Evolutionary conservation across 306 rosid genomes (phyloP), one percentile per base, ranked within the genome.

Genomic region (Lagenaria siceraria): DNA sequence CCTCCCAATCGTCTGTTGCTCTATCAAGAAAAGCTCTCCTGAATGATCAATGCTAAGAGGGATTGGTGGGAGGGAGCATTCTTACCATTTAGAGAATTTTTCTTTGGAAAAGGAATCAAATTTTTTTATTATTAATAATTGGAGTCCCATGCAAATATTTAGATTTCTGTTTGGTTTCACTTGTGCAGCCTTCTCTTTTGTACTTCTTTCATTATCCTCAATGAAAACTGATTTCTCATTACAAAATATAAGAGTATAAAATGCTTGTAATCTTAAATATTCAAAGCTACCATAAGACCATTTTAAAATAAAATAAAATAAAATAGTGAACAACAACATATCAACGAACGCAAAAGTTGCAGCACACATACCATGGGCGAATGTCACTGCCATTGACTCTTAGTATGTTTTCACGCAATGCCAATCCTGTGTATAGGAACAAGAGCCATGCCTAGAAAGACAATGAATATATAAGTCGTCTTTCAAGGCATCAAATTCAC

Each of bases 321-420:
- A 74, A 51, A n/a, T 49, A 22, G 11, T n/a, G 18, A 33, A 51
- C 7, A 49, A 27, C 7, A 72, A 17, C 74, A 66, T 66, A 55
- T 8, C 49, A 74, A 25, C 2, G 66, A 27, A 55, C 10, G 59
- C 54, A 76, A 40, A 24, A 51, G 65, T 59, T 14, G 14, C 36
- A 55, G 56, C 52, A 38, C 49, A 76, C 55, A 74, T 90, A 95
- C 99, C 99, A 95, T 77, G 99, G 87, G 75, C 97, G 99, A 65
- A 95, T 95, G 82, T 95, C 99, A 70, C 99, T 95, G 78, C 99
- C 97, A 22, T 95, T 95, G 83, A 84, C 97, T 81, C 97, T 89
- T 74, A 95, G 81, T 76, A 95, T 95, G 87, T 95, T 95, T 85
- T 95, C 99, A 69, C 99, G 93, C 86, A 95, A 81, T 18, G 99